Evolutionary conservation across 805 yeast species (phyloP), one percentile per base, ranked within the genome.

Genomic region (Cyberlindnera americana): DNA sequence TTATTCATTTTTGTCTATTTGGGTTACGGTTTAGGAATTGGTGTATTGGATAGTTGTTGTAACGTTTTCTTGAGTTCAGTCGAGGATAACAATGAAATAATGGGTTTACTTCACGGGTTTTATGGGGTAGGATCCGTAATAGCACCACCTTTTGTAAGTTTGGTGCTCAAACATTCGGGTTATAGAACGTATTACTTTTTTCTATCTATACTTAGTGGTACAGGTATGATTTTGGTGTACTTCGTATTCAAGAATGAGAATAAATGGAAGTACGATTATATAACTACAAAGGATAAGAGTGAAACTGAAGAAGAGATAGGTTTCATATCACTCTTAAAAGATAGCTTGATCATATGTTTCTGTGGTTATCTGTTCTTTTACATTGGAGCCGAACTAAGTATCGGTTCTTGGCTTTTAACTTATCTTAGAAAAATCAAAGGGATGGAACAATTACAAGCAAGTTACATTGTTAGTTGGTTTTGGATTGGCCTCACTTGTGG

Each of bases 401-500:
- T 82, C 43, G 88, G 82, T 1, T 81, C 87, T 3, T 83, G 90
- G 89, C 63, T 78, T 15, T 78, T 78, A 33, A 77, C 87, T 3
- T 83, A 72, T 51, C 60, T 83, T 40, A 64, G 78, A 29, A 73
- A 70, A 19, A 72, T 77, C 37, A 71, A 83, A 41, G 60, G 68
- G 13, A 78, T 78, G 14, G 62, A 66, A 35, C 64, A 64, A 23
- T 50, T 64, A 1, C 56, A 64, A 16, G 73, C 78, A 53, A 83
- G 88, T 8, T 79, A 75, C 51, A 77, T 81, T 12, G 77, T 83
- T 0, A 73, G 87, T 5, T 81, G 85, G 13, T 82, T 73, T 53
- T 83, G 89, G 89, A 71, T 73, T 18, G 91, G 91, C 0, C 57
- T 83, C 16, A 78, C 89, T 0, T 44, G 72, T 13, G 91, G 91